phyloP scores from a whole-genome alignment of 2,329 filamentous ascomycete species.

The Celoporthe dispersa region DNA sequence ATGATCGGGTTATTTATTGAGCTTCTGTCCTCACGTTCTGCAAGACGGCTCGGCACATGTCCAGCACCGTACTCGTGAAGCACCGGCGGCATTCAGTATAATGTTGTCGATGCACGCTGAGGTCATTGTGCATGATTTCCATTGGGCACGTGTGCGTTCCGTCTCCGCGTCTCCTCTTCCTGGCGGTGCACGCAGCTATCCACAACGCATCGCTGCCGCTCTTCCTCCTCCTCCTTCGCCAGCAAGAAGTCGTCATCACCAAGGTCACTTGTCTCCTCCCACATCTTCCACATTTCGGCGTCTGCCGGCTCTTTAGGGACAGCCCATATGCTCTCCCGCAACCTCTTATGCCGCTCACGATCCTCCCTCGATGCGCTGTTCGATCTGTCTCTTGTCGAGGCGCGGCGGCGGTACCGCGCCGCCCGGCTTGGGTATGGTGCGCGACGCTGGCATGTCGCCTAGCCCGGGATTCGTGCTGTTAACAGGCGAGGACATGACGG shows the following conservation, averaged over 20 bases:
- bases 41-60: background rate
- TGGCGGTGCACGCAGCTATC: slow-evolving; percentile 45
- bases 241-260: slow-evolving; percentile 84
- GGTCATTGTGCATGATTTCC: slow-evolving; percentile 24
- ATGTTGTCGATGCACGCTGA: background rate
- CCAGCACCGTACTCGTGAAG: background rate
- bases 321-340: slow-evolving; percentile 93
- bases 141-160: slow-evolving; percentile 26
- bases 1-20: background rate
- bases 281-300: slow-evolving; percentile 77
- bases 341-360: slow-evolving; percentile 87
- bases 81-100: background rate
- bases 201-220: slow-evolving; percentile 45
- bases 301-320: slow-evolving; percentile 67
- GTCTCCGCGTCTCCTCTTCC: slow-evolving; percentile 25
- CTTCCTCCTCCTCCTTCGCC: slow-evolving; percentile 71
- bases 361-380: slow-evolving; percentile 98
- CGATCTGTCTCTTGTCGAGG: slow-evolving; percentile 85
- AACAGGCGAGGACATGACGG: slow-evolving; percentile 55
- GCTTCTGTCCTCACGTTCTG: background rate
- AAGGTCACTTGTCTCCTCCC: slow-evolving; percentile 85
- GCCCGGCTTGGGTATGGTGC: slow-evolving; percentile 44
- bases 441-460: slow-evolving; percentile 47
- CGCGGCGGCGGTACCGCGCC: slow-evolving; percentile 40
- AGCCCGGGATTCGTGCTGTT: slow-evolving; percentile 46